Evolutionary conservation across 306 rosid genomes (phyloP), one percentile per base, ranked within the genome.

Genomic region (Hippophae tibetana): DNA sequence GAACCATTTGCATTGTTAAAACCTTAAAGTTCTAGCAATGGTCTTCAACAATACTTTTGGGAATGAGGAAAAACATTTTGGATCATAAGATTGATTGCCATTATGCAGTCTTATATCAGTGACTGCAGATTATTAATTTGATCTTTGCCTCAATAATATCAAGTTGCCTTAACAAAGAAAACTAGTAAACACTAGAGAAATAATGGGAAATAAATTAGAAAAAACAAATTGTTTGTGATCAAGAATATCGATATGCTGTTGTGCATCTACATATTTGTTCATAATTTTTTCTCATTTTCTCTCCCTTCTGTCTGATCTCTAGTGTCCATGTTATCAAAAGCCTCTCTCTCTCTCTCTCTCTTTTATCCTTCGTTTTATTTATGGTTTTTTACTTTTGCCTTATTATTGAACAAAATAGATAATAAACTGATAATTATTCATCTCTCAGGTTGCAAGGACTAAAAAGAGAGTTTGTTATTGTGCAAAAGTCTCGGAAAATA

Each of bases 401-500:
- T 18, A 42, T 10, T 54, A 42, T 26, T 10, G 61, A 46, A 40
- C 54, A 6, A 9, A 18, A 58, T 66, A 45, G 55, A 50, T 38
- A 13, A 42, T 74, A 67, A 68, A 54, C 27, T 60, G 38, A 49
- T 38, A 48, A 25, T 9, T 47, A 59, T 70, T 66, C 61, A 66
- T 71, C 49, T 48, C 62, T 55, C 96, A 92, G 99, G 84, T 92
- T n/a, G 60, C 95, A 86, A 82, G 90, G 90, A 68, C 79, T 93
- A 64, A 88, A 80, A 74, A 80, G 76, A 76, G 99, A 93, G 63
- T 90, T 93, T 73, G 62, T 76, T 49, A 79, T 63, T 73, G 96
- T 94, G 57, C 85, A 88, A 80, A 84, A 86, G 61, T 75, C 83
- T 57, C 82, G 94, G 83, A 93, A 88, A 73, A 78, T 68, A 11